phyloP scores from a whole-genome alignment of 805 yeast species.

The Metschnikowia gelsemii region DNA sequence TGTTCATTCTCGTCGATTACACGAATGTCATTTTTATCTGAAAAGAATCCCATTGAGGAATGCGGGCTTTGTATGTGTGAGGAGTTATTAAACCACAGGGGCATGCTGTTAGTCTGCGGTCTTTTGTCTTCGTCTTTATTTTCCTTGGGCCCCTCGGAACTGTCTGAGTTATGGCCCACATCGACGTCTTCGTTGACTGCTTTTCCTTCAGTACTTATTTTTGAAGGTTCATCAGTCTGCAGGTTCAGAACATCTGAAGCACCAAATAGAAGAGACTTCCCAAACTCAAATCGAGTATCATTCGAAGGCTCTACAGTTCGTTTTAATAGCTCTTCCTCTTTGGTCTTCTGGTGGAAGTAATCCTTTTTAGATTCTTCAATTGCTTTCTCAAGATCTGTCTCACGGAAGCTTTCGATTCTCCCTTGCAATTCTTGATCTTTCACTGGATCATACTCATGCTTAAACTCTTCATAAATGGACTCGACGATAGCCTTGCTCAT shows the following conservation, averaged over 20 bases:
- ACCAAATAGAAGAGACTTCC: constrained; percentile 24
- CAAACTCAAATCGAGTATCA: constrained; percentile 18
- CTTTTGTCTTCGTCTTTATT: neutral
- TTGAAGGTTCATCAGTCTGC: neutral
- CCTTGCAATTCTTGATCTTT: constrained; percentile 2
- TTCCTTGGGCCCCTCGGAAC: neutral
- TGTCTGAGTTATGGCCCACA: neutral
- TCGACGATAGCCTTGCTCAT: constrained; percentile 33
- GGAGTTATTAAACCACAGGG: constrained; percentile 28
- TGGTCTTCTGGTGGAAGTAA: constrained; percentile 32
- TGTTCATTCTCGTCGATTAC: constrained; percentile 39
- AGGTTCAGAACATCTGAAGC: neutral
- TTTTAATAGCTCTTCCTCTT: constrained; percentile 9
- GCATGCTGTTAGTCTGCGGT: constrained; percentile 15
- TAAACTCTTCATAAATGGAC: constrained; percentile 36
- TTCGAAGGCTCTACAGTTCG: neutral
- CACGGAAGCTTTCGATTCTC: constrained; percentile 24
- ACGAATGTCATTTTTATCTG: constrained; percentile 3
- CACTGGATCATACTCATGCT: constrained; percentile 12
- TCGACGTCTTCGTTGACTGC: neutral
- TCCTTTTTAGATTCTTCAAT: constrained; percentile 49
- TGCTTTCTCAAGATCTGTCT: constrained; percentile 45
- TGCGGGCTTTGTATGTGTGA: constrained; percentile 14
- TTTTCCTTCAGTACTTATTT: neutral
- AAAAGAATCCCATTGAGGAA: constrained; percentile 10